Evolutionary conservation across 2,329 filamentous ascomycete species (phyloP).

Genomic region (Monilinia fructigena): DNA sequence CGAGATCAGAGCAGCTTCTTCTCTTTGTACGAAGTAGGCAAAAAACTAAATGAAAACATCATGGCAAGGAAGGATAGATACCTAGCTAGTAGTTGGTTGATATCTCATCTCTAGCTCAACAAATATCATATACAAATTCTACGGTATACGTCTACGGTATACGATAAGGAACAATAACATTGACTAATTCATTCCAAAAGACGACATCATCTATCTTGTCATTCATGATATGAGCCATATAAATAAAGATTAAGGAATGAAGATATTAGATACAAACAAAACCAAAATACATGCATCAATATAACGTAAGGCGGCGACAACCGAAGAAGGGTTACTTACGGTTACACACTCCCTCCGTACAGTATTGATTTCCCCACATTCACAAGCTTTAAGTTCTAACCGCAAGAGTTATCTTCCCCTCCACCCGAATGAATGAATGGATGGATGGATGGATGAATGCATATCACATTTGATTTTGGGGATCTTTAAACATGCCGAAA

Average conservation of each 20-base stretch:
- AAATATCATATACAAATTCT: not conserved
- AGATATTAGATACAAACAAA: not conserved
- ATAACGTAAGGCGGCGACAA: slow-evolving; percentile 18
- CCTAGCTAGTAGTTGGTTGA: no score
- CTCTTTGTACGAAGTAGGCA: no score
- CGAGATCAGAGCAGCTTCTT: no score
- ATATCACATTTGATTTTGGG: slow-evolving; percentile 6
- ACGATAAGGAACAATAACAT: not conserved
- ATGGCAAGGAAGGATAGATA: no score
- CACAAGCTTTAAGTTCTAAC: slow-evolving; percentile 20
- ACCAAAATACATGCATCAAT: not conserved
- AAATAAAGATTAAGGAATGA: slow-evolving; percentile 10
- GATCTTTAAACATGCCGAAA: slow-evolving; percentile 1
- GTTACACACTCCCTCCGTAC: no score
- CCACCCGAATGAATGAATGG: slow-evolving; percentile 19
- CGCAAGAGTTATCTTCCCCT: slow-evolving; percentile 17
- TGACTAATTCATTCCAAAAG: not conserved
- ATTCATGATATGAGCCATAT: not conserved
- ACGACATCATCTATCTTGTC: slow-evolving; percentile 7
- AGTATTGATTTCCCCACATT: slow-evolving; percentile 19
- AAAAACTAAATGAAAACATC: no score
- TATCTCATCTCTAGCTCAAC: no score
- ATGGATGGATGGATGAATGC: no score
- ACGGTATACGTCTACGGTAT: not conserved
- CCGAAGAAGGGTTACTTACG: not conserved